phyloP scores from a whole-genome alignment of 345 rosid species.

The Heritiera fomes region DNA sequence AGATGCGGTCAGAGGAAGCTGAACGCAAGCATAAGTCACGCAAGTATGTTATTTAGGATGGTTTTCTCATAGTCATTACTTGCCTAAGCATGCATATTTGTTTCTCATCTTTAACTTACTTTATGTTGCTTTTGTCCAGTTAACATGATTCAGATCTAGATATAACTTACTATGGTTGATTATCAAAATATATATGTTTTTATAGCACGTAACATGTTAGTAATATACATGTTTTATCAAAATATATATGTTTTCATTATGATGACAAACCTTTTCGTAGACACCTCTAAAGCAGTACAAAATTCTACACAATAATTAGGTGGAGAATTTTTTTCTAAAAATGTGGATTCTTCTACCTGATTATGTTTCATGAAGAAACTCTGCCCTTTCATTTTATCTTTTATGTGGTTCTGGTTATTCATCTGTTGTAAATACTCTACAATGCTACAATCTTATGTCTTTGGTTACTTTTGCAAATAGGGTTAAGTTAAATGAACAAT shows the following conservation, averaged over 20 bases:
- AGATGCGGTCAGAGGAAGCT: constrained; percentile 93
- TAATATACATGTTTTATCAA: not conserved
- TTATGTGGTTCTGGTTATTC: not conserved
- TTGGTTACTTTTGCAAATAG: not conserved
- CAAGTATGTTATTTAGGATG: constrained; percentile 52
- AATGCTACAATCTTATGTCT: not conserved
- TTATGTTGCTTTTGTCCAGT: not conserved
- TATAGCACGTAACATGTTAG: not conserved
- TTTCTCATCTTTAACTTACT: not conserved
- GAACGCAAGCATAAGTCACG: constrained; percentile 76
- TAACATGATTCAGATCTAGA: not conserved
- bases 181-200: not conserved
- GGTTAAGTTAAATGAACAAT: not conserved
- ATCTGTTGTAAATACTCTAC: constrained; percentile 8
- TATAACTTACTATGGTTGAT: not conserved
- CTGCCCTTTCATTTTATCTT: not conserved
- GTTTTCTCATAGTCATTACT: constrained; percentile 7
- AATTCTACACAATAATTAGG: not conserved
- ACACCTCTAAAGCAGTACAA: not conserved
- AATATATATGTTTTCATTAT: not conserved
- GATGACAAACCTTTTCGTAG: not conserved
- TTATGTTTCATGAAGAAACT: not conserved
- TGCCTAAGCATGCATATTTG: not conserved
- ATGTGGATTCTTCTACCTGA: not conserved
- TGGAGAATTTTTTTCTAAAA: not conserved